Conservation (phyloP, 257 asterid species). For the Vinca minor region DNA sequence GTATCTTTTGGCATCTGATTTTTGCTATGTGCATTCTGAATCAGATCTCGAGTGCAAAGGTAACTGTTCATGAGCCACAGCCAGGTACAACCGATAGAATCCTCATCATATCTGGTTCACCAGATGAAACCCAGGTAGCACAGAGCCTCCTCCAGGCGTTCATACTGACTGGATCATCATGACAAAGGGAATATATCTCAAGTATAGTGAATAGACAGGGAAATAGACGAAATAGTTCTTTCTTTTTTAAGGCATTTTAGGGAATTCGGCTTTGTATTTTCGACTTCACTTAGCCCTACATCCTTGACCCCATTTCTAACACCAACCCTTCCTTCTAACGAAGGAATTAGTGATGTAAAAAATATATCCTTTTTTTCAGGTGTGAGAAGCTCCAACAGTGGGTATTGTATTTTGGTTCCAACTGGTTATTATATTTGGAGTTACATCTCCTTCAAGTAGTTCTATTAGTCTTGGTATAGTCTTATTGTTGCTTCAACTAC, state of each 20-base stretch:
- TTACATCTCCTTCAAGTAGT: not conserved
- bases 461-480: too few relatives aligned
- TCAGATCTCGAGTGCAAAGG: constrained; percentile 83
- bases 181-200: constrained; percentile 3
- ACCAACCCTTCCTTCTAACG: too few relatives aligned
- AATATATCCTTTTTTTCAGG: too few relatives aligned
- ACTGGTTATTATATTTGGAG: too few relatives aligned
- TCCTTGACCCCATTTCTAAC: too few relatives aligned
- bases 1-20: not conserved
- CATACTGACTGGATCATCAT: constrained; percentile 36
- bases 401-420: not conserved
- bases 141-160: constrained; percentile 80
- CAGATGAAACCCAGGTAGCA: constrained; percentile 67
- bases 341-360: too few relatives aligned
- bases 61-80: constrained; percentile 38
- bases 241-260: not conserved
- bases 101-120: constrained; percentile 59
- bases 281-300: not conserved
- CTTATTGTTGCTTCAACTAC: too few relatives aligned
- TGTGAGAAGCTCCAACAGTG: not conserved
- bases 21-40: constrained; percentile 1
- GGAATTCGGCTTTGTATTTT: not conserved
- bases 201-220: too few relatives aligned
- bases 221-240: not conserved
- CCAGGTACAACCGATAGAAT: constrained; percentile 43